Percentiles rank a stretch among this genome's conserved stretches.
phyloP scores from a whole-genome alignment of 495 filamentous ascomycete genomes.

The Clohesyomyces aquaticus region DNA sequence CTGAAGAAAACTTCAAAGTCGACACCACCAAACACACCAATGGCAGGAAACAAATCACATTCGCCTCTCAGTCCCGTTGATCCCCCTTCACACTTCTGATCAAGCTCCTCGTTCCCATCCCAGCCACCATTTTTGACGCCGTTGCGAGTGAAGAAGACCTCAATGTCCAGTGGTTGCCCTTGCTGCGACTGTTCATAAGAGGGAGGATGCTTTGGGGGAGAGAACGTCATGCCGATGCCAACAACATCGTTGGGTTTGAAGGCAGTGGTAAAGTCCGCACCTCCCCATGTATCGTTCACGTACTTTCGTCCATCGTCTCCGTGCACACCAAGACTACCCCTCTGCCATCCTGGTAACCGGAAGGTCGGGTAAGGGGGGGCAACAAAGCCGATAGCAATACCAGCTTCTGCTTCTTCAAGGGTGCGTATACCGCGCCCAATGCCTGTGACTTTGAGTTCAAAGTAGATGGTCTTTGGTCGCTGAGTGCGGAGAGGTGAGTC shows the following conservation, averaged over 20 bases:
- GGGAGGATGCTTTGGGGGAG: constrained; percentile 44
- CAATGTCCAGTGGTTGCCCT: constrained; percentile 48
- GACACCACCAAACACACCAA: constrained; percentile 74
- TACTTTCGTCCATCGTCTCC: constrained; percentile 88
- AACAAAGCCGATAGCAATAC: constrained; percentile 75
- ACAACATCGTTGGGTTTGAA: constrained; percentile 60
- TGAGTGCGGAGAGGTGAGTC: constrained; percentile 68
- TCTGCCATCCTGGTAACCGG: constrained; percentile 89
- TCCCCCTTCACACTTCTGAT: constrained; percentile 62
- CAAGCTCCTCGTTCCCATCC: constrained; percentile 83
- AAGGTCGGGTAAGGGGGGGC: constrained; percentile 85
- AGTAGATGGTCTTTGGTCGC: constrained; percentile 70
- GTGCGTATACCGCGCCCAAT: constrained; percentile 41
- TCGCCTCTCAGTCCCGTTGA: constrained; percentile 77
- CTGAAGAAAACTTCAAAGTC: constrained; percentile 72
- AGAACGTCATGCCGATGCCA: constrained; percentile 74
- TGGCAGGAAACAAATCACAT: constrained; percentile 76
- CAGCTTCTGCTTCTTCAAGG: constrained; percentile 56
- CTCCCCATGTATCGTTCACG: constrained; percentile 84
- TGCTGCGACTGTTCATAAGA: constrained; percentile 32
- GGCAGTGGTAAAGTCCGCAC: constrained; percentile 68
- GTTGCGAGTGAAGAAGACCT: constrained; percentile 79
- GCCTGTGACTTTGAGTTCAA: constrained; percentile 66
- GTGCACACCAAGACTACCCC: constrained; percentile 82
- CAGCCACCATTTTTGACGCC: constrained; percentile 68